Conservation (phyloP, 1,139 yeast genomes). For the Taiozyma sp. region DNA sequence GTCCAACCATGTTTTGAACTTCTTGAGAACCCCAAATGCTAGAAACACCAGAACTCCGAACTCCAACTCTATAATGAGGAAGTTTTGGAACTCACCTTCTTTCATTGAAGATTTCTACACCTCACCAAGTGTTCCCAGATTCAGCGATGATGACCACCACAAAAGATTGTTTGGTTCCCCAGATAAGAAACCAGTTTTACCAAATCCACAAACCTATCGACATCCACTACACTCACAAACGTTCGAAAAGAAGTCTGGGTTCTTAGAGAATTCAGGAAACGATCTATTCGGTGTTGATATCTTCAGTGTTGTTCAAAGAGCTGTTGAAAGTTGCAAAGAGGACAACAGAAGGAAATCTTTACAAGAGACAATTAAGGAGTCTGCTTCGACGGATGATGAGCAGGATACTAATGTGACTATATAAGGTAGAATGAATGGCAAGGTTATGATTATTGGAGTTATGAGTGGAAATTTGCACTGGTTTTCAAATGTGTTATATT, state of each 20-base stretch:
- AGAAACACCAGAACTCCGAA: conserved; percentile 25
- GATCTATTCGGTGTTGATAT: conserved; percentile 56
- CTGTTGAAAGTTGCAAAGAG: conserved; percentile 30
- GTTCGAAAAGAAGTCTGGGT: not conserved
- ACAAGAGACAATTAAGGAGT: not conserved
- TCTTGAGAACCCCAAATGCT: conserved; percentile 23
- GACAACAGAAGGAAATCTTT: not conserved
- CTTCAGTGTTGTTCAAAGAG: conserved; percentile 51
- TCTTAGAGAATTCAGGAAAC: conserved; percentile 16
- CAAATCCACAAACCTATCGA: not conserved
- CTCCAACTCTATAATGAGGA: conserved; percentile 37
- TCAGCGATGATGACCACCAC: conserved; percentile 53
- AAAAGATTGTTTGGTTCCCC: conserved; percentile 31
- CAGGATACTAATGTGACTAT: not conserved
- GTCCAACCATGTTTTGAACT: conserved; percentile 16
- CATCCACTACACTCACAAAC: not conserved
- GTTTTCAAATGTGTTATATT: not conserved
- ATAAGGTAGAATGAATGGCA: not conserved
- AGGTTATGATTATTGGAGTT: not conserved
- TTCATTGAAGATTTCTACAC: conserved; percentile 64
- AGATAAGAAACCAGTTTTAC: conserved; percentile 6
- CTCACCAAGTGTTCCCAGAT: conserved; percentile 43
- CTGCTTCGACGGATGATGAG: not conserved
- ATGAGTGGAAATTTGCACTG: not conserved
- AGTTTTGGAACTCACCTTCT: conserved; percentile 60